phyloP scores from a whole-genome alignment of 2,329 filamentous ascomycete species.

The Beauveria caledonica region DNA sequence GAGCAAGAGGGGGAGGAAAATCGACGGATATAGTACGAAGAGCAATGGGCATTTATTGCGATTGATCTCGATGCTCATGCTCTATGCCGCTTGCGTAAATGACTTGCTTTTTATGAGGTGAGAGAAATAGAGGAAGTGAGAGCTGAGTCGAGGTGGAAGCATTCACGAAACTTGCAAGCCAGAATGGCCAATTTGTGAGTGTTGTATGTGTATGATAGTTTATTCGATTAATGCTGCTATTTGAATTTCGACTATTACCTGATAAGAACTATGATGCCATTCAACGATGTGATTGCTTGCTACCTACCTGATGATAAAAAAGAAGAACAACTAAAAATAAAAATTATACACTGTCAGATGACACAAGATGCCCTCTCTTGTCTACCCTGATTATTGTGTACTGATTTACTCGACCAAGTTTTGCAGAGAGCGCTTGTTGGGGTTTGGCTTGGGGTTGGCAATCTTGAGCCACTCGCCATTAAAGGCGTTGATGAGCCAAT shows the following conservation, averaged over 20 bases:
- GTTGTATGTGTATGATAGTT: constrained; percentile 13
- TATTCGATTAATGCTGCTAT: constrained; percentile 12
- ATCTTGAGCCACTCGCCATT: constrained; percentile 85
- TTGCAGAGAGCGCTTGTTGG: constrained; percentile 15
- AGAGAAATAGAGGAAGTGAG: not conserved
- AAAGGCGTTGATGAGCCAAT: constrained; percentile 95
- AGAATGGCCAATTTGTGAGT: not conserved
- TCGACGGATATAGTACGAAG: not conserved
- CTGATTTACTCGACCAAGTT: constrained; percentile 10
- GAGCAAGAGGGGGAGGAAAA: not conserved
- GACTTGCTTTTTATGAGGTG: not conserved
- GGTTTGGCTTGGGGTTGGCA: constrained; percentile 38
- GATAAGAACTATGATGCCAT: not conserved
- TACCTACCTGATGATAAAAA: not conserved
- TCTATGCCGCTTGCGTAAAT: not conserved
- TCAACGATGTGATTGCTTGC: not conserved
- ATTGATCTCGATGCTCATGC: constrained; percentile 1
- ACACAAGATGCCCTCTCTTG: not conserved
- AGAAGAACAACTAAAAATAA: not conserved
- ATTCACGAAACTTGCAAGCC: constrained; percentile 8
- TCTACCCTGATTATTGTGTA: constrained; percentile 6
- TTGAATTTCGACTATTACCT: constrained; percentile 6
- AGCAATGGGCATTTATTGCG: not conserved
- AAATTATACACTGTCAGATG: not conserved
- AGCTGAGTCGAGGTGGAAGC: not conserved